Evolutionary conservation across 495 filamentous ascomycete species (phyloP), one percentile per base, ranked within the genome.

Genomic region (Penicillium crystallinum): DNA sequence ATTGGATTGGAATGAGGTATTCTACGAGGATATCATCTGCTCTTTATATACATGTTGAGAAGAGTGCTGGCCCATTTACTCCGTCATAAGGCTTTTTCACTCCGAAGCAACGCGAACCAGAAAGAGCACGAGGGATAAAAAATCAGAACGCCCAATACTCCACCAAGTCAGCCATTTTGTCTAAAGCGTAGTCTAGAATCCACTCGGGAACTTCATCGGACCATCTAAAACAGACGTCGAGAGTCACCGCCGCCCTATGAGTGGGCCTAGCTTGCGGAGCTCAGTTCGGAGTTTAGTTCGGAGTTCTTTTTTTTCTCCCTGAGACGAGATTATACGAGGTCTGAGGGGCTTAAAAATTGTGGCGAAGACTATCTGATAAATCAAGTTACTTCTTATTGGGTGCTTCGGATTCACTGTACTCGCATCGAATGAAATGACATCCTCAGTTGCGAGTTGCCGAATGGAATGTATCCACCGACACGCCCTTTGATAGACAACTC

Each of bases 171-270:
- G 36, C 35, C 46, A 48, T 31, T 7, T 52, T 37, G 49, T 33
- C 37, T 42, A 31, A n/a, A 44, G 21, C 53, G 21, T 23, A 49
- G 34, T 22, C 40, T 46, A 17, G 40, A 63, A 58, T 47, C 42
- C 44, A 37, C 54, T 44, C 12, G 22, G 49, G 29, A 25, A 39
- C 12, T 14, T 11, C 9, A 10, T 17, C 6, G 17, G 27, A 29
- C 3, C 21, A 11, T 18, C 23, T 22, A 50, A 9, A 21, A 57
- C 52, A 49, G 51, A 61, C 61, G 54, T 55, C 54, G 57, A 9
- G 6, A 36, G 31, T 47, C 31, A 36, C 42, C 51, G 40, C n/a
- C n/a, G 23, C 23, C 25, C 2, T 22, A 49, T 38, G 52, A 48
- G 48, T 23, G 52, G 33, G 17, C 42, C 25, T 23, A 18, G 23